Conservation (phyloP, 1,139 yeast genomes). For the Candida labiduridarum region DNA sequence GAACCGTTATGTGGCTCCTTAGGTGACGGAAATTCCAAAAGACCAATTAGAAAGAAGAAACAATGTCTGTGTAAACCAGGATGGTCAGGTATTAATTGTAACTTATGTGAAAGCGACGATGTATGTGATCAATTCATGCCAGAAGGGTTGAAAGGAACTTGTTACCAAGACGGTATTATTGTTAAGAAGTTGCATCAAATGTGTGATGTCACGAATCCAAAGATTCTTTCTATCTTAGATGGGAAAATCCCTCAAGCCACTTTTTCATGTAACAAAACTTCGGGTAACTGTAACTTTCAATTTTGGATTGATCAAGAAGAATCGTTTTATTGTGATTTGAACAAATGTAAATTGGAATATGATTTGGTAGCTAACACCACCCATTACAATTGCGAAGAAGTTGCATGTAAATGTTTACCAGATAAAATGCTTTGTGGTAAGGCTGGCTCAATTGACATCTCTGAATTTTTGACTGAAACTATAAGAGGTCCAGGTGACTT, state of each 20-base stretch:
- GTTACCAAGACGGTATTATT: slow-evolving; percentile 85
- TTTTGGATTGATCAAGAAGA: slow-evolving; percentile 93
- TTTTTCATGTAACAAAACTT: slow-evolving; percentile 77
- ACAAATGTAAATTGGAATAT: slow-evolving; percentile 67
- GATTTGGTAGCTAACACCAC: slow-evolving; percentile 68
- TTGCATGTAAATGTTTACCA: slow-evolving; percentile 85
- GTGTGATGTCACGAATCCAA: slow-evolving; percentile 92
- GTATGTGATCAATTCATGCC: slow-evolving; percentile 91
- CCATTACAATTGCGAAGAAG: slow-evolving; percentile 74
- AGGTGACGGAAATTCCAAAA: slow-evolving; percentile 59
- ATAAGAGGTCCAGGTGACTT: slow-evolving; percentile 94
- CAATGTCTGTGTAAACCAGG: slow-evolving; percentile 78
- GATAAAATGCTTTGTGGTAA: slow-evolving; percentile 94
- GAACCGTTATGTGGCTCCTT: slow-evolving; percentile 88
- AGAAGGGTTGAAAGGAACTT: slow-evolving; percentile 81
- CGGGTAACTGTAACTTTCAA: slow-evolving; percentile 78
- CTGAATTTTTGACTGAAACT: slow-evolving; percentile 88
- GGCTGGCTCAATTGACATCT: slow-evolving; percentile 89
- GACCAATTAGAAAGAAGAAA: slow-evolving; percentile 59
- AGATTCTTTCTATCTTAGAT: slow-evolving; percentile 74
- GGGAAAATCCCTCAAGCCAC: slow-evolving; percentile 92
- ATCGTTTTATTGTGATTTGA: slow-evolving; percentile 85
- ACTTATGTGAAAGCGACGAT: slow-evolving; percentile 68
- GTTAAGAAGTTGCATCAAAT: slow-evolving; percentile 83
- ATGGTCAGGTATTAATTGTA: slow-evolving; percentile 95